phyloP scores from a whole-genome alignment of 768 basidiomycete genomes.

The Leccinum barrowsii region DNA sequence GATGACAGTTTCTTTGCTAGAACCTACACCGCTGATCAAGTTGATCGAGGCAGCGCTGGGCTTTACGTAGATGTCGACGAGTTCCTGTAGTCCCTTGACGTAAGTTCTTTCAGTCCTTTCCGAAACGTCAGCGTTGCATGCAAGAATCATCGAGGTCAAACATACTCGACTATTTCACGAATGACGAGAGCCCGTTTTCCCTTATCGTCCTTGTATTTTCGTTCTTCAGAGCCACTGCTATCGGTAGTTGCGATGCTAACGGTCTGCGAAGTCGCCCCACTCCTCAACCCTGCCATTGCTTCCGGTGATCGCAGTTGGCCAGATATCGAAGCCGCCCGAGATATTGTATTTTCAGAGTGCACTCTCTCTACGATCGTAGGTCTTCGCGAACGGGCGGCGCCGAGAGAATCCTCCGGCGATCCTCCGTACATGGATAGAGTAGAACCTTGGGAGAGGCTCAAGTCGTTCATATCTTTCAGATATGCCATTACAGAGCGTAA shows the following conservation, averaged over 20 bases:
- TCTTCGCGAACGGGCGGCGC: constrained; percentile 50
- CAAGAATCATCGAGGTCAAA: constrained; percentile 13
- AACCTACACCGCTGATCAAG: constrained; percentile 64
- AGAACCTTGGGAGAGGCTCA: constrained; percentile 62
- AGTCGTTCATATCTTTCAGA: constrained; percentile 91
- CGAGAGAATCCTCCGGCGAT: constrained; percentile 41
- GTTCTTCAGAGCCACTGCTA: constrained; percentile 72
- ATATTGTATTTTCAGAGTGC: constrained; percentile 48
- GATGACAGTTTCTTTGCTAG: constrained; percentile 79
- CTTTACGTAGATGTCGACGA: constrained; percentile 93
- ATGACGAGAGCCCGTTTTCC: constrained; percentile 79
- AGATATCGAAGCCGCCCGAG: constrained; percentile 46
- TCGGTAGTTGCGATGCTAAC: constrained; percentile 72
- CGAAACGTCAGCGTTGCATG: constrained; percentile 8
- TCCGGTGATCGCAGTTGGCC: constrained; percentile 65
- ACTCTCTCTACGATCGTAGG: constrained; percentile 60
- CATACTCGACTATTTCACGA: constrained; percentile 88
- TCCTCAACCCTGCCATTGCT: constrained; percentile 56
- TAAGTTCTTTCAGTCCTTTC: constrained; percentile 91
- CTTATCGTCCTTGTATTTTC: constrained; percentile 91
- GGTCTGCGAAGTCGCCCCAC: constrained; percentile 59
- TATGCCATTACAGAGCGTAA: constrained; percentile 94
- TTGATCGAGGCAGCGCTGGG: constrained; percentile 73
- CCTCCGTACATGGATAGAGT: constrained; percentile 58
- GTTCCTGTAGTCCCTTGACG: constrained; percentile 88